phyloP scores from a whole-genome alignment of 208 protist species.

The Perkinsela sp. region DNA sequence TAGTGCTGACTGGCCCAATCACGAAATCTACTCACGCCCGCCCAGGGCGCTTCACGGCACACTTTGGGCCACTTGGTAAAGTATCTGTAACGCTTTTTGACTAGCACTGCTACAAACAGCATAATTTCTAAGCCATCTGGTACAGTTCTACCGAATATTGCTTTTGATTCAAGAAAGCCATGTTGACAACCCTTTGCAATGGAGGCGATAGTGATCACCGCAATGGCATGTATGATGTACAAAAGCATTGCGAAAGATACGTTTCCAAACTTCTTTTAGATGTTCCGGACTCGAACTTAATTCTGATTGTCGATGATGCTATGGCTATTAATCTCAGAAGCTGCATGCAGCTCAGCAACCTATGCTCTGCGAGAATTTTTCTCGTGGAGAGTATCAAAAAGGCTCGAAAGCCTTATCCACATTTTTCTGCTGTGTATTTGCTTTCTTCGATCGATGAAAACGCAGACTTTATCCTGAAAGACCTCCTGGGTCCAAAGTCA shows the following conservation, averaged over 20 bases:
- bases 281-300: neutral
- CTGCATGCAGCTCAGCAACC: neutral
- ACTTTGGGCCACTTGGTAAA: neutral
- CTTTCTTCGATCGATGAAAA: neutral
- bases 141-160: too few species aligned
- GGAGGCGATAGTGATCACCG: too few species aligned
- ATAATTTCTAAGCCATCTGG: too few species aligned
- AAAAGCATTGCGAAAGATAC: too few species aligned
- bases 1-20: neutral
- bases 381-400: neutral
- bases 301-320: neutral
- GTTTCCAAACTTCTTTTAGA: too few species aligned
- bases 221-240: too few species aligned
- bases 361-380: neutral
- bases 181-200: too few species aligned
- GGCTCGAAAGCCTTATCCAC: neutral
- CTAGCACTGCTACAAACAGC: too few species aligned
- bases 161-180: too few species aligned
- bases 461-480: neutral
- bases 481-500: neutral
- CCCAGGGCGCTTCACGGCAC: neutral
- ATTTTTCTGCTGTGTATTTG: neutral
- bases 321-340: neutral
- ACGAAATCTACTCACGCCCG: neutral
- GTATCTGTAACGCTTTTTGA: neutral